Conservation (phyloP, 2,329 filamentous ascomycete genomes). For the Fusarium robinianum region DNA sequence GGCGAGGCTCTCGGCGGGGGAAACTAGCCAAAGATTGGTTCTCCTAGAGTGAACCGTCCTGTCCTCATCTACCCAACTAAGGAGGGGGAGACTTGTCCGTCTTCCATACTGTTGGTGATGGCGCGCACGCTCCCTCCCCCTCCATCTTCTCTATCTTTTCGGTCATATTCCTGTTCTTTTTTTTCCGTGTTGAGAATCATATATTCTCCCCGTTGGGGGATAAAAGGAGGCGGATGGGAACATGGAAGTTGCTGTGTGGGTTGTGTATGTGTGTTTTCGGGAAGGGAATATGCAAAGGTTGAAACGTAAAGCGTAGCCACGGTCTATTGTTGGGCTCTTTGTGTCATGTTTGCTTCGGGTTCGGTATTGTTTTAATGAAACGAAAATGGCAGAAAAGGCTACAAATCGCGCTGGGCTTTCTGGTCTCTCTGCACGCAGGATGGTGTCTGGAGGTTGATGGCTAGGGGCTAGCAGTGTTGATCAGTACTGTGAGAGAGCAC, state of each 20-base stretch:
- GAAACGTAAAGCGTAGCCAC: slow-evolving; percentile 33
- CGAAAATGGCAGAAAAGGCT: slow-evolving; percentile 28
- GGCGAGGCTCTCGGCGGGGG: slow-evolving; percentile 5
- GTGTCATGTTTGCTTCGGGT: too few relatives aligned
- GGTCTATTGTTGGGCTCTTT: slow-evolving; percentile 32
- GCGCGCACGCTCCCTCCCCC: slow-evolving; percentile 11
- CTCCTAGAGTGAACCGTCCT: background rate
- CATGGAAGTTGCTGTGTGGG: slow-evolving; percentile 22
- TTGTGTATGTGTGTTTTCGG: slow-evolving; percentile 24
- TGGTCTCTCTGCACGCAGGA: slow-evolving; percentile 1
- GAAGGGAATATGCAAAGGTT: slow-evolving; percentile 25
- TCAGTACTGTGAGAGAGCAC: too few relatives aligned
- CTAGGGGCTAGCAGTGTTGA: too few relatives aligned
- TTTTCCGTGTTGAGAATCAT: slow-evolving; percentile 35
- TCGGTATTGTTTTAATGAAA: slow-evolving; percentile 36
- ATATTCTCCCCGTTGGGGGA: slow-evolving; percentile 36
- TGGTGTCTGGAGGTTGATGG: too few relatives aligned
- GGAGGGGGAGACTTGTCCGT: slow-evolving; percentile 13
- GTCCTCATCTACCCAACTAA: background rate
- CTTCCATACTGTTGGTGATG: slow-evolving; percentile 21
- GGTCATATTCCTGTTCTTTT: slow-evolving; percentile 35
- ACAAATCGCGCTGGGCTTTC: slow-evolving; percentile 1
- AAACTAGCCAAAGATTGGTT: slow-evolving; percentile 11
- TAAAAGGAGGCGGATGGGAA: slow-evolving; percentile 28
- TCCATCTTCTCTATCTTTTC: slow-evolving; percentile 22